Conservation (phyloP, 495 filamentous ascomycete genomes). For the Xylaria intraflava region DNA sequence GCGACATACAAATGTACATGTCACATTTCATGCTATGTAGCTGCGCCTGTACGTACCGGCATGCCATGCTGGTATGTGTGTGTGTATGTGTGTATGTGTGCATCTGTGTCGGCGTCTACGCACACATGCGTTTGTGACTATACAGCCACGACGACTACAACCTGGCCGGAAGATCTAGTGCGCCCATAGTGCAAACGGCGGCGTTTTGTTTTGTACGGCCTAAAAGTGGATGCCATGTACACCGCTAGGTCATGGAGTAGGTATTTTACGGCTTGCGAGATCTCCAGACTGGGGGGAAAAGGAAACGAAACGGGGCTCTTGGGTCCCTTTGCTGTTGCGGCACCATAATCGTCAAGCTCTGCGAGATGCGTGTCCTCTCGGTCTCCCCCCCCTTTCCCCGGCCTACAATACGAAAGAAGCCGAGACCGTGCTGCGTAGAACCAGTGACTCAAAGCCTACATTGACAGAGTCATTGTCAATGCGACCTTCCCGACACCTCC, state of each 20-base stretch:
- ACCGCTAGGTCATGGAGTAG: conserved; percentile 2
- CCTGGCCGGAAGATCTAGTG: conserved; percentile 15
- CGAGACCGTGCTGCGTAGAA: conserved; percentile 2
- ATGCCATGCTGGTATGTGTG: not conserved
- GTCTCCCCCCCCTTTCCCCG: not conserved
- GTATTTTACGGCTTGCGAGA: not conserved
- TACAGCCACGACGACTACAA: conserved; percentile 12
- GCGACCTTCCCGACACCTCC: not conserved
- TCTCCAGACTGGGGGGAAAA: not conserved
- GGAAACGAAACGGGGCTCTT: not conserved
- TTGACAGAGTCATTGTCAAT: conserved; percentile 7
- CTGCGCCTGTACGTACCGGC: not conserved
- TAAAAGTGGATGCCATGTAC: conserved; percentile 9
- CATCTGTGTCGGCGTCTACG: conserved; percentile 14
- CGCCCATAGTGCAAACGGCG: conserved; percentile 25
- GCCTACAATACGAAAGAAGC: not conserved
- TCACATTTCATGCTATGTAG: not conserved
- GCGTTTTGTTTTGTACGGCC: conserved; percentile 19
- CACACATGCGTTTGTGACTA: conserved; percentile 11
- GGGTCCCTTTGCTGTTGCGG: not conserved
- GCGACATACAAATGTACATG: not conserved
- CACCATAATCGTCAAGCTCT: not conserved
- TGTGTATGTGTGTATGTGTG: conserved; percentile 15
- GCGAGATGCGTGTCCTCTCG: not conserved
- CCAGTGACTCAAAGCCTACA: not conserved